phyloP scores from a whole-genome alignment of 805 yeast species.

The Hanseniaspora guilliermondii region DNA sequence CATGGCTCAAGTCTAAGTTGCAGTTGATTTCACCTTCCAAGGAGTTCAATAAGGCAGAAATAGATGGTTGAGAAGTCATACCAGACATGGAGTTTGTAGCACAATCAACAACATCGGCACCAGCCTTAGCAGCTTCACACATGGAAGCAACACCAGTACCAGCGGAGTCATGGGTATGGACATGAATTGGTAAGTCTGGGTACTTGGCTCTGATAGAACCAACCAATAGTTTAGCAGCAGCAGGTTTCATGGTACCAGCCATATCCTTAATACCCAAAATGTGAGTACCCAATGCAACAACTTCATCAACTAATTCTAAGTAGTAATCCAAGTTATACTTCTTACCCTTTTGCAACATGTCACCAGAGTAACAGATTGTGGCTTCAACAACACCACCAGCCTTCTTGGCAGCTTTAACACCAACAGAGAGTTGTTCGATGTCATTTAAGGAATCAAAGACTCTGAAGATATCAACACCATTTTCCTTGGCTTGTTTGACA shows the following conservation, averaged over 20 bases:
- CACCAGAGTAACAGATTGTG: conserved; percentile 97
- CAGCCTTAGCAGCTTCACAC: conserved; percentile 87
- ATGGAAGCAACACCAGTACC: conserved; percentile 98
- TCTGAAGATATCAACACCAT: conserved; percentile 94
- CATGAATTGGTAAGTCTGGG: conserved; percentile 94
- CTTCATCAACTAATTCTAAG: conserved; percentile 62
- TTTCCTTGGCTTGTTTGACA: conserved; percentile 84
- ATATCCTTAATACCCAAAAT: conserved; percentile 95
- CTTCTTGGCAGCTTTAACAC: conserved; percentile 92
- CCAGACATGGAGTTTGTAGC: conserved; percentile 97
- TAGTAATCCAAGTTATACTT: conserved; percentile 91
- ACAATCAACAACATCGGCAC: conserved; percentile 97
- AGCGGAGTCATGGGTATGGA: conserved; percentile 98
- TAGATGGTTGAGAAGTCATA: conserved; percentile 94
- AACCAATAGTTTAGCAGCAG: conserved; percentile 74
- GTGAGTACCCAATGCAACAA: conserved; percentile 92
- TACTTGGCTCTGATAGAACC: conserved; percentile 70
- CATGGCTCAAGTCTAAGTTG: conserved; percentile 52
- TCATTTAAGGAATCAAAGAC: conserved; percentile 97
- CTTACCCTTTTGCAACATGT: conserved; percentile 90
- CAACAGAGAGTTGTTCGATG: conserved; percentile 90
- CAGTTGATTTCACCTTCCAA: conserved; percentile 75
- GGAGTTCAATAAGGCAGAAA: conserved; percentile 85
- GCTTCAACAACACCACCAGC: conserved; percentile 99
- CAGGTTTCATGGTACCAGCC: conserved; percentile 98